These are phyloP conservation scores for Piloderma croceum DNA, from an alignment of 768 basidiomycete genomes.

Conservation along the genomic window DNA sequence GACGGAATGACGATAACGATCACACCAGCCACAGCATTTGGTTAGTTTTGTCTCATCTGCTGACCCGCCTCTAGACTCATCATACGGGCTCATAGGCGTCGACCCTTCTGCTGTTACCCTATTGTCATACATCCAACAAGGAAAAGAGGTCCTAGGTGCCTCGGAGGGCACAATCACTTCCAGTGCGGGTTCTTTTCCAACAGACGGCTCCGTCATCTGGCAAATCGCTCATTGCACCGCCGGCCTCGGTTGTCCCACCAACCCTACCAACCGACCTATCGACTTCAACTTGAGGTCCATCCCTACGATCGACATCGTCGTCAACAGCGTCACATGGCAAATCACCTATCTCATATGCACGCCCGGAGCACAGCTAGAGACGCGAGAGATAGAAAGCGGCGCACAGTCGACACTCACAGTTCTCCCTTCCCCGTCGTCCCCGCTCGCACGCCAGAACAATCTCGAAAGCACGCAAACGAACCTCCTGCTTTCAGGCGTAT, in stretches of 20 bases:
- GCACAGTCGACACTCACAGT: constrained; percentile 15
- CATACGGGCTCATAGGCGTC: background rate
- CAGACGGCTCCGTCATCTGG: constrained; percentile 21
- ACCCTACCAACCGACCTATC: background rate
- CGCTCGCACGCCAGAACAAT: constrained; percentile 18
- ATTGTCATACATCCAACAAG: no score
- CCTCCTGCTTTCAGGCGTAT: no score
- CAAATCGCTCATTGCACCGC: constrained; percentile 15
- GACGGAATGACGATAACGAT: no score
- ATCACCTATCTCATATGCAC: constrained; percentile 17
- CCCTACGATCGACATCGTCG: constrained; percentile 8
- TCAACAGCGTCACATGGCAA: constrained; percentile 16
- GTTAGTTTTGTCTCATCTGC: background rate
- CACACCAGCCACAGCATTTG: background rate
- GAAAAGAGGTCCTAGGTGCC: constrained; percentile 4
- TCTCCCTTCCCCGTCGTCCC: constrained; percentile 10
- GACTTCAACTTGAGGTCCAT: constrained; percentile 12
- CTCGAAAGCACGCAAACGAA: constrained; percentile 19
- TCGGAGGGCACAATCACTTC: constrained; percentile 13
- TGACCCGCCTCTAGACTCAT: background rate
- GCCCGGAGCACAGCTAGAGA: constrained; percentile 21
- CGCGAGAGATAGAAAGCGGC: constrained; percentile 21
- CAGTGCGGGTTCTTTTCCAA: constrained; percentile 11
- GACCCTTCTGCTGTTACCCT: background rate
- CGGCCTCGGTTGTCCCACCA: constrained; percentile 12